phyloP scores from a whole-genome alignment of 2,329 filamentous ascomycete genomes.

The Knoxdaviesia capensis region DNA sequence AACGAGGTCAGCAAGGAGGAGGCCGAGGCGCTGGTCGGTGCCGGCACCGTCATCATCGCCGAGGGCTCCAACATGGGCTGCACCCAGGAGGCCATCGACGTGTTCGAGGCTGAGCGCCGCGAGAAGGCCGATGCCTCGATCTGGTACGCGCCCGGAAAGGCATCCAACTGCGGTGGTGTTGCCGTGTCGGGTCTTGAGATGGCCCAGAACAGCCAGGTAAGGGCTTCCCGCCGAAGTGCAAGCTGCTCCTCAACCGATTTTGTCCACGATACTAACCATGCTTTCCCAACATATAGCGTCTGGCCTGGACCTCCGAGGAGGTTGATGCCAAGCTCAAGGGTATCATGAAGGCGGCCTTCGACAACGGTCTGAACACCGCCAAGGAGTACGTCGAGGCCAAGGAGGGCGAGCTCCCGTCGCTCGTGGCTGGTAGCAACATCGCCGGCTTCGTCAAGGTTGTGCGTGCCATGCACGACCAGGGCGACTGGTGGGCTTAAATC shows the following conservation, averaged over 20 bases:
- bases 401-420: conserved; percentile 70
- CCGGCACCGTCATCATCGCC: conserved; percentile 68
- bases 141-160: conserved; percentile 96
- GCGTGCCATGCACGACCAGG: conserved; percentile 85
- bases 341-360: conserved; percentile 92
- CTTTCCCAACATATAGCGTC: conserved; percentile 26
- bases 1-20: conserved; percentile 93
- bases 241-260: too few species aligned
- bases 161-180: conserved; percentile 92
- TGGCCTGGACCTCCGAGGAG: conserved; percentile 74
- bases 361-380: conserved; percentile 72
- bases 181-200: conserved; percentile 96
- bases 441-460: conserved; percentile 95
- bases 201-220: conserved; percentile 67
- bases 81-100: conserved; percentile 83
- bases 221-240: not conserved
- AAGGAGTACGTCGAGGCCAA: conserved; percentile 65
- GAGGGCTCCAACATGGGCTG: conserved; percentile 99
- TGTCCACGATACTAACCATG: not conserved
- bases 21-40: conserved; percentile 59
- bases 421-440: conserved; percentile 92
- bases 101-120: conserved; percentile 65
- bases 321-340: conserved; percentile 78
- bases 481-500: conserved; percentile 59
- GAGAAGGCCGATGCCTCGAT: conserved; percentile 49